These are phyloP conservation scores for Trypanosoma melophagium DNA, from an alignment of 208 protist genomes.

Conservation along the genomic window DNA sequence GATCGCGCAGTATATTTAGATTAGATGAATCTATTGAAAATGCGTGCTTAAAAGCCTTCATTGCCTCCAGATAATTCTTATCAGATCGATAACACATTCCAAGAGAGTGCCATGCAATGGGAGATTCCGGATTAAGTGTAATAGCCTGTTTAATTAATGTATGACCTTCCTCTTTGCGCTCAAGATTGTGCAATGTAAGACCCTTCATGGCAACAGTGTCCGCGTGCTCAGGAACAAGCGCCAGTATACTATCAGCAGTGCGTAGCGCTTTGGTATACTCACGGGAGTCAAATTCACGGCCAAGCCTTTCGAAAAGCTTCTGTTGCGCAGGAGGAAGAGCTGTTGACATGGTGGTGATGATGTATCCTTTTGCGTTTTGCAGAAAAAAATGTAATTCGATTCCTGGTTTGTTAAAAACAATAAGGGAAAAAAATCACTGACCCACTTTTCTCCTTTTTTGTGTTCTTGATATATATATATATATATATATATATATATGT, in stretches of 20 bases:
- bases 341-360: slow-evolving; percentile 1
- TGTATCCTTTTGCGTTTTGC: background rate
- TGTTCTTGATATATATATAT: background rate
- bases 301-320: slow-evolving; percentile 78
- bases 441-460: background rate
- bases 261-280: slow-evolving; percentile 82
- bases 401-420: too few relatives aligned
- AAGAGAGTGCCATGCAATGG: slow-evolving; percentile 94
- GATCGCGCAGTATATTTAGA: slow-evolving; percentile 88
- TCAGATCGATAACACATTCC: slow-evolving; percentile 91
- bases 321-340: slow-evolving; percentile 52
- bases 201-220: slow-evolving; percentile 85
- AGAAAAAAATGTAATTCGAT: too few relatives aligned
- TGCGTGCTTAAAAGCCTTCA: slow-evolving; percentile 92
- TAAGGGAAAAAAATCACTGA: too few relatives aligned
- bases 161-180: slow-evolving; percentile 75
- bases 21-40: slow-evolving; percentile 74
- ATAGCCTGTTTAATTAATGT: slow-evolving; percentile 60
- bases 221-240: slow-evolving; percentile 61
- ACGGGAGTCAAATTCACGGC: slow-evolving; percentile 70
- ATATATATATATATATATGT: too few relatives aligned
- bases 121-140: slow-evolving; percentile 49
- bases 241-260: slow-evolving; percentile 71
- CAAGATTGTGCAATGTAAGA: slow-evolving; percentile 69
- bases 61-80: slow-evolving; percentile 87